Evolutionary conservation across 768 basidiomycete genomes (phyloP).

Genomic region (Termitomyces bulborhizus): DNA sequence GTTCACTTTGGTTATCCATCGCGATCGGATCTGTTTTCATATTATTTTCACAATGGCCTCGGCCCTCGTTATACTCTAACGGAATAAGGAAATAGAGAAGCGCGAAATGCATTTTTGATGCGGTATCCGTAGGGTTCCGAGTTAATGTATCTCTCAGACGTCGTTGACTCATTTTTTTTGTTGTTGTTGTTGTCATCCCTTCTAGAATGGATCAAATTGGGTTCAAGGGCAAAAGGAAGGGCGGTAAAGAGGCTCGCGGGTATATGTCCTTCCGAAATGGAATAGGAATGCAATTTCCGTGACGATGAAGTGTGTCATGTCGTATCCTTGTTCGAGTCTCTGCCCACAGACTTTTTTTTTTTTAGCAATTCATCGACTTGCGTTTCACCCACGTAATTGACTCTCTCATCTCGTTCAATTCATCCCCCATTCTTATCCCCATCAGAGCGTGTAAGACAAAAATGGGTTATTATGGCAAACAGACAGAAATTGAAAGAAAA

Average conservation of each 20-base stretch:
- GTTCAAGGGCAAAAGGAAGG: neutral
- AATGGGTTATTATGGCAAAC: too few species aligned
- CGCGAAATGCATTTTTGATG: neutral
- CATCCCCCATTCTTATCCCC: too few species aligned
- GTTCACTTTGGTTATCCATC: too few species aligned
- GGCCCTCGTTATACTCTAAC: neutral
- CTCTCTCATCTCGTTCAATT: too few species aligned
- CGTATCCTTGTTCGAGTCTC: neutral
- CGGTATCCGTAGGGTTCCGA: neutral
- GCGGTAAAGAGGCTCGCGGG: neutral
- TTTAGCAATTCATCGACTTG: too few species aligned
- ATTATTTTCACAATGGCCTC: neutral
- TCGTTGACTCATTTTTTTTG: neutral
- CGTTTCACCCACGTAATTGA: too few species aligned
- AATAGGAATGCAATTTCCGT: neutral
- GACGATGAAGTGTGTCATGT: neutral
- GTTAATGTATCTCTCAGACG: neutral
- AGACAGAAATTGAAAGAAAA: neutral
- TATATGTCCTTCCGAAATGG: conserved; percentile 2
- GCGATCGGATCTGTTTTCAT: too few species aligned
- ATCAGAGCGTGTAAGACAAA: too few species aligned
- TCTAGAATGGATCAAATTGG: neutral
- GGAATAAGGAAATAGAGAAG: neutral
- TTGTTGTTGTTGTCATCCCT: neutral
- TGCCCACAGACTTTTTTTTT: too few species aligned